A percentile compares a stretch with the other conserved stretches of the same genome.
Conservation (phyloP, 2,329 filamentous ascomycete species). For the Trichoderma sp. region DNA sequence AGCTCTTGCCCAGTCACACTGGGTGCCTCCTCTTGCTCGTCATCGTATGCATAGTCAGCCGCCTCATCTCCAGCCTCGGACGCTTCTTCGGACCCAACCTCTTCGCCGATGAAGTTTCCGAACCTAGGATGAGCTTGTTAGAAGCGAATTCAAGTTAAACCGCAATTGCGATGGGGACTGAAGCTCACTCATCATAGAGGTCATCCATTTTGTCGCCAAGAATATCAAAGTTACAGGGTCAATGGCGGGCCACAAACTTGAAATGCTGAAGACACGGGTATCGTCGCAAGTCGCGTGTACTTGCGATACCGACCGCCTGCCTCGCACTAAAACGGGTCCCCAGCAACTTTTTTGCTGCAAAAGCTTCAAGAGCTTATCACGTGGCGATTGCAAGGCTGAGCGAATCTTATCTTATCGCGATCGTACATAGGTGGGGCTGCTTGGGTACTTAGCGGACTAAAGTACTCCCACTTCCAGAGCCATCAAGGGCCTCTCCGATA, state of each 20-base stretch:
- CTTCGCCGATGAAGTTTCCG: slow-evolving; percentile 97
- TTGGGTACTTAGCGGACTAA: background rate
- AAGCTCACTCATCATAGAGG: slow-evolving; percentile 85
- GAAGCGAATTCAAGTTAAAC: background rate
- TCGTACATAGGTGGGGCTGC: background rate
- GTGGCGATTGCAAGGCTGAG: slow-evolving; percentile 27
- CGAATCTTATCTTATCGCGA: slow-evolving; percentile 18
- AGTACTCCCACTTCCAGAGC: background rate
- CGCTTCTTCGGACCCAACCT: slow-evolving; percentile 80
- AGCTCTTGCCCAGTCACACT: slow-evolving; percentile 74
- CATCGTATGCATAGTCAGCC: slow-evolving; percentile 80
- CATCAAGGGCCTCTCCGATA: background rate
- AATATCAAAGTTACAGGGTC: slow-evolving; percentile 25
- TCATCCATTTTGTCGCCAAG: slow-evolving; percentile 72
- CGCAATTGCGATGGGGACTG: background rate
- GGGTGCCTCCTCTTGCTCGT: slow-evolving; percentile 67
- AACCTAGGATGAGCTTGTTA: slow-evolving; percentile 61
- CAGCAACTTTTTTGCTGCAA: slow-evolving; percentile 31
- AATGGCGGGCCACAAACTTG: slow-evolving; percentile 33
- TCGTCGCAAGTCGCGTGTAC: slow-evolving; percentile 30
- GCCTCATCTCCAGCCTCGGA: slow-evolving; percentile 76
- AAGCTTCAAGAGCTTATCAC: slow-evolving; percentile 29
- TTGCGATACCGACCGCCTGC: slow-evolving; percentile 20
- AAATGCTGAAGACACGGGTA: slow-evolving; percentile 28
- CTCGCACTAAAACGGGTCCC: slow-evolving; percentile 23